phyloP scores from a whole-genome alignment of 2,329 filamentous ascomycete species.

The Exophiala sp. region DNA sequence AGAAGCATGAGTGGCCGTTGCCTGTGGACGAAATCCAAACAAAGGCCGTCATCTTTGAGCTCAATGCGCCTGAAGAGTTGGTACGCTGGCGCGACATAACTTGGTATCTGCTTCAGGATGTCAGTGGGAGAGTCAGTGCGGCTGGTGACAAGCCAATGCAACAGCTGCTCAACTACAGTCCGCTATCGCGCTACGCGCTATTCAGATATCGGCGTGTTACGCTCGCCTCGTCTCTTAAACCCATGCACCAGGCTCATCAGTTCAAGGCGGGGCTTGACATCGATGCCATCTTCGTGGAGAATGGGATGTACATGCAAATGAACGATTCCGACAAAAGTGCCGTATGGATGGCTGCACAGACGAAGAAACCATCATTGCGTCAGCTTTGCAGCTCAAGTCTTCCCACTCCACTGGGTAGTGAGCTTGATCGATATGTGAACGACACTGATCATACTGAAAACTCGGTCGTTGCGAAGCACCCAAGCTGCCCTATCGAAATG shows the following conservation, averaged over 20 bases:
- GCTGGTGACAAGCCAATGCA: not conserved
- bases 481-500: constrained; percentile 47
- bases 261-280: constrained; percentile 17
- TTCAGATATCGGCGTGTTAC: constrained; percentile 17
- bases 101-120: constrained; percentile 36
- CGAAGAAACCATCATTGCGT: constrained; percentile 5
- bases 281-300: constrained; percentile 44
- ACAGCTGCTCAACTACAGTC: constrained; percentile 2
- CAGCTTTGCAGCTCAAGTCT: constrained; percentile 11
- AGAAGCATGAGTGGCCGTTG: constrained; percentile 57
- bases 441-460: constrained; percentile 41
- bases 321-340: constrained; percentile 32
- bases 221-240: constrained; percentile 18
- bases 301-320: constrained; percentile 43
- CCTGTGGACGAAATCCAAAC: constrained; percentile 33
- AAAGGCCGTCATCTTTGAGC: constrained; percentile 53
- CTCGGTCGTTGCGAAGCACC: constrained; percentile 50
- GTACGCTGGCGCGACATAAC: constrained; percentile 51
- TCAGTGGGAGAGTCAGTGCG: constrained; percentile 29
- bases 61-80: constrained; percentile 43
- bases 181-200: constrained; percentile 13
- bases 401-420: not conserved
- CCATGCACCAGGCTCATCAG: constrained; percentile 24
- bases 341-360: constrained; percentile 24
- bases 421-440: constrained; percentile 12